Base-by-base conservation (phyloP, 306 rosid species). In the cucumber (Cucumis sativus) region DNA sequence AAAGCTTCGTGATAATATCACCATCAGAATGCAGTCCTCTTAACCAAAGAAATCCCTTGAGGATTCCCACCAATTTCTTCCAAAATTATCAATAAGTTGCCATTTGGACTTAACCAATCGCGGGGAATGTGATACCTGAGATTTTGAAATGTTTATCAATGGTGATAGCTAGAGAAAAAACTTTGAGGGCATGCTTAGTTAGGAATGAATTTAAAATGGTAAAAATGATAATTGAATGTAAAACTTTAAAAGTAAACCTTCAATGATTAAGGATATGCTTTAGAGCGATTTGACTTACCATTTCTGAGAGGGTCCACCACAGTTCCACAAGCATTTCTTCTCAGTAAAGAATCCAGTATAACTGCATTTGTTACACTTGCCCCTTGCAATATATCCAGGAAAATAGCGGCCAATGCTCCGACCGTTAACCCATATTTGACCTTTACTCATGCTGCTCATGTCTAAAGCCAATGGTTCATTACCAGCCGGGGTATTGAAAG, bases 1-100 rank as follows among this genome's bases (percentile, higher is more conserved):
- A 82, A 66, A 88, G 52, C 86, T 86, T 15, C 20, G 4, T 14
- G 15, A 47, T 47, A 15, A 47, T 11, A 47, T 89, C 90, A 84
- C 86, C 14, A 56, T 84, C 88, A 1, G 92, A 89, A 69, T 87
- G 87, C 43, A 91, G 93, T 12, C 17, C 70, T 64, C 70, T 80
- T 86, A 65, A 88, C 96, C 85, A 95, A 77, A 54, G 93, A 80
- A 77, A 95, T 88, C 83, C 88, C 86, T 28, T 45, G 37, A 15
- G 98, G 92, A 43, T 88, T 93, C 21, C 97, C 97, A n/a, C 98
- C 98, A 90, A 80, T 87, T 82, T 95, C 98, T 78, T 95, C 98
- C 64, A 95, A 89, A 83, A 95, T 89, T 40, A 92, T 92, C 81
- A 95, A 73, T 49, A 88, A 77, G 69, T 95, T 95, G 30, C 79